A percentile compares a stretch with the other conserved stretches of the same genome.
phyloP scores from a whole-genome alignment of 2,329 filamentous ascomycete genomes.

The Chaetomium sp. region DNA sequence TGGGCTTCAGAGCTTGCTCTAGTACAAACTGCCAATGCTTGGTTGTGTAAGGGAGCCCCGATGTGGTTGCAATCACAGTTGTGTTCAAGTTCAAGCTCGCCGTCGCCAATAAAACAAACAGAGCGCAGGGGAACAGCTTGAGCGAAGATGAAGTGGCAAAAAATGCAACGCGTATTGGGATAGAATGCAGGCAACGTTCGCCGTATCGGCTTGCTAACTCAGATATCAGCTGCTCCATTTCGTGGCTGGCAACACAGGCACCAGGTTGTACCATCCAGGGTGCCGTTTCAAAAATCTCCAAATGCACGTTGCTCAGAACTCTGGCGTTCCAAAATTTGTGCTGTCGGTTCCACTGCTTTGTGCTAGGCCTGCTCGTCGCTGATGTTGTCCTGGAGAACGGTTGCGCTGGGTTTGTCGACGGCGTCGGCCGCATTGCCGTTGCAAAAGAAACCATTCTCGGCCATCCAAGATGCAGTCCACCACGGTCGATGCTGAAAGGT shows the following conservation, averaged over 20 bases:
- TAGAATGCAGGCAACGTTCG: neutral
- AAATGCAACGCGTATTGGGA: neutral
- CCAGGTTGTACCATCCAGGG: neutral
- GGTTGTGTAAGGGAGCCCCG: neutral
- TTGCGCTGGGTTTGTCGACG: neutral
- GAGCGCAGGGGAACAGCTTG: neutral
- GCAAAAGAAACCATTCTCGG: conserved; percentile 12
- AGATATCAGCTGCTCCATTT: neutral
- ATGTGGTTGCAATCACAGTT: neutral
- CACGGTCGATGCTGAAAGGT: conserved; percentile 24
- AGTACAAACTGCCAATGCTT: neutral
- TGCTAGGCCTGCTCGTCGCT: neutral
- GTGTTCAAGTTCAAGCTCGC: neutral
- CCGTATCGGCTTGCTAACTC: neutral
- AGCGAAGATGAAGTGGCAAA: neutral
- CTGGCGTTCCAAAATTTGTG: neutral
- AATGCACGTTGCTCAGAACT: conserved; percentile 5
- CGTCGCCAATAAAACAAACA: neutral
- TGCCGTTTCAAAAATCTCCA: conserved; percentile 7
- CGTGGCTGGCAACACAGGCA: neutral
- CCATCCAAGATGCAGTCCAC: conserved; percentile 23
- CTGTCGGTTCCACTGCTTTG: neutral
- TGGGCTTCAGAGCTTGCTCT: neutral
- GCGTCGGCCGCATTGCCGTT: neutral
- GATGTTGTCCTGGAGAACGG: neutral